phyloP scores from a whole-genome alignment of 164 flowering plant species.

The Vitis vinifera region DNA sequence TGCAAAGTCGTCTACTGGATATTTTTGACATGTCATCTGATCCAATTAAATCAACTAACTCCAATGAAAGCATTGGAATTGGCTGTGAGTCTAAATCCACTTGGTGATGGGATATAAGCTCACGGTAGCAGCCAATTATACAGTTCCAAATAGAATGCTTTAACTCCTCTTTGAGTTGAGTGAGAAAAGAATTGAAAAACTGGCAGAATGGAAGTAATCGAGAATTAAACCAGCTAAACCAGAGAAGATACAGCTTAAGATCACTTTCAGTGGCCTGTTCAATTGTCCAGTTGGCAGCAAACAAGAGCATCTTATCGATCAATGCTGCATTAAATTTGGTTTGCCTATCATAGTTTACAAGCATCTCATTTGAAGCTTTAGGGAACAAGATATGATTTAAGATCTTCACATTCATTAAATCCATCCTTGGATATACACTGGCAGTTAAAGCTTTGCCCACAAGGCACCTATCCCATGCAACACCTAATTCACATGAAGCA shows the following conservation, averaged over 20 bases:
- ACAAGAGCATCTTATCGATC: conserved; percentile 49
- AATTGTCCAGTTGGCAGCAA: conserved; percentile 83
- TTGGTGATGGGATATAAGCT: conserved; percentile 34
- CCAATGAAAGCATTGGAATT: conserved; percentile 60
- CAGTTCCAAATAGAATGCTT: conserved; percentile 70
- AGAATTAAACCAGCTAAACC: conserved; percentile 62
- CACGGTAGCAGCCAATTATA: conserved; percentile 29
- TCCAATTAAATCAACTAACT: conserved; percentile 35
- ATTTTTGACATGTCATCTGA: conserved; percentile 18
- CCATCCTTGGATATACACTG: conserved; percentile 4
- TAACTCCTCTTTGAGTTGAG: conserved; percentile 37
- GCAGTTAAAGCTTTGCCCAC: conserved; percentile 13
- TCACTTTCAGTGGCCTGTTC: conserved; percentile 81
- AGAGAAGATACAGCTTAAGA: conserved; percentile 50
- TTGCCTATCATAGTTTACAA: background rate
- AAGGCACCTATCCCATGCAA: background rate
- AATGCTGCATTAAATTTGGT: conserved; percentile 25
- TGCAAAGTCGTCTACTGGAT: conserved; percentile 29
- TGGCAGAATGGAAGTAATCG: conserved; percentile 39
- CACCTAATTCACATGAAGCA: conserved; percentile 40
- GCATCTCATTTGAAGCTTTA: conserved; percentile 11
- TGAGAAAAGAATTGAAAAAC: conserved; percentile 41
- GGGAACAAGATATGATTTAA: conserved; percentile 46
- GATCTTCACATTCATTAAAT: conserved; percentile 26
- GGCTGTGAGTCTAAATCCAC: conserved; percentile 28